Base-by-base conservation (phyloP, 2,329 filamentous ascomycete genomes). In the Xylariaceae sp. region DNA sequence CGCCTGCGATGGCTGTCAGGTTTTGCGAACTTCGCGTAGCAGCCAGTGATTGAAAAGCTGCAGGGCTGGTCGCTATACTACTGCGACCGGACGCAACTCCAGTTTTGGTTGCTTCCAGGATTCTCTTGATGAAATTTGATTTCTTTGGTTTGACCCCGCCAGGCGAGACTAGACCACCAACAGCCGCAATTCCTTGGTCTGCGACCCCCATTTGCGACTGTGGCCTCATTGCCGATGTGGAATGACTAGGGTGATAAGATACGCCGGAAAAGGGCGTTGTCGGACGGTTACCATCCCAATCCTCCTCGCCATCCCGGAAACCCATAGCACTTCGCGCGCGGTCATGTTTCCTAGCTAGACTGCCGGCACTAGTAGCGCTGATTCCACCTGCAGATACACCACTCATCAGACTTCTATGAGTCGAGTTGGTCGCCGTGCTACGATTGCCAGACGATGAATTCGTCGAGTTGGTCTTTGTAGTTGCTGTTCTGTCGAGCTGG, bases 361-460 rank as follows among this genome's bases (percentile, higher is more conserved):
- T 97, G 48, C 92, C 94, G 14, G 94, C 94, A 71, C 94, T 97
- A 14, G 94, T 97, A 46, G 91, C 89, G 69, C 93, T 97, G 71
- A 97, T 90, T 12, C 82, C 93, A 46, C 92, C 86, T 0, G 94
- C 94, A 48, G 94, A 97, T 47, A 83, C 80, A 3, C 93, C 94
- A 68, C 93, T 97, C 93, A 97, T 97, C 41, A 99, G 71, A 63
- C 90, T 97, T 62, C 87, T 84, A 61, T 87, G 85, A 14, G 90
- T 97, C 67, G 84, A 85, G 60, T 89, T 84, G 1, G 88, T 92
- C 58, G 86, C 89, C 39, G 80, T 83, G 60, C 87, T 92, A 58
- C 86, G 84, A 46, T 84, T 83, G 12, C 84, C 84, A 39, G 82
- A 84, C 1, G 90, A 94, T 5, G 87, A 87, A 60, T 84, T 90